A percentile compares a stretch with the other conserved stretches of the same genome.
These are phyloP conservation scores for Hsuehochloa calcarea DNA, from an alignment of 176 grass and related monocot genomes.

Conservation along the genomic window DNA sequence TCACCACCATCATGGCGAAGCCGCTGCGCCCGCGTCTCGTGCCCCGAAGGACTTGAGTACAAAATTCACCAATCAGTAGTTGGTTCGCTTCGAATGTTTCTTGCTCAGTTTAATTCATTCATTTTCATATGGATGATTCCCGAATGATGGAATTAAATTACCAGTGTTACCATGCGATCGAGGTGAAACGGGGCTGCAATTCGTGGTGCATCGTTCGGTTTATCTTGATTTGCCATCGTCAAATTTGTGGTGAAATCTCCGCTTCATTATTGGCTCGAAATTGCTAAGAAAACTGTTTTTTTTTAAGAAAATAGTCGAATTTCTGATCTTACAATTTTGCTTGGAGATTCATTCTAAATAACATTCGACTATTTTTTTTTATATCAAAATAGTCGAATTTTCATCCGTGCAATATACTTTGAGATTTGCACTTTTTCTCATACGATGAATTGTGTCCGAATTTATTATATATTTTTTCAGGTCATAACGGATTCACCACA, in stretches of 20 bases:
- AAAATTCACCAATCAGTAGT: neutral
- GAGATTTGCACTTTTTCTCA: no score
- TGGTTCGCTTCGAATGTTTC: neutral
- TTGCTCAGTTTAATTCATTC: neutral
- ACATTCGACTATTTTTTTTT: no score
- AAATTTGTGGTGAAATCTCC: neutral
- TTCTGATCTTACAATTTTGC: no score
- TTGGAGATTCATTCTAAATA: no score
- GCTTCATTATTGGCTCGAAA: no score
- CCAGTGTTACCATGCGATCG: neutral
- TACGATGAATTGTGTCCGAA: no score
- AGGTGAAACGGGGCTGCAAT: neutral
- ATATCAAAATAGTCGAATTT: no score
- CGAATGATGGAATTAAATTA: neutral
- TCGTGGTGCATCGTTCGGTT: neutral
- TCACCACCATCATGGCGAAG: slow-evolving; percentile 67
- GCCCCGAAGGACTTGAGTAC: neutral
- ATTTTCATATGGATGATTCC: neutral
- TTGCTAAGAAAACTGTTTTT: no score
- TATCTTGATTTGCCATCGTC: neutral
- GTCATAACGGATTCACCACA: no score
- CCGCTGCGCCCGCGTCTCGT: slow-evolving; percentile 43
- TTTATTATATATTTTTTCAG: no score
- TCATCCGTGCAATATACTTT: no score
- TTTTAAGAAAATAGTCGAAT: no score